These are phyloP conservation scores for Tuber brumale DNA, from an alignment of 495 filamentous ascomycete species.

Conservation along the genomic window DNA sequence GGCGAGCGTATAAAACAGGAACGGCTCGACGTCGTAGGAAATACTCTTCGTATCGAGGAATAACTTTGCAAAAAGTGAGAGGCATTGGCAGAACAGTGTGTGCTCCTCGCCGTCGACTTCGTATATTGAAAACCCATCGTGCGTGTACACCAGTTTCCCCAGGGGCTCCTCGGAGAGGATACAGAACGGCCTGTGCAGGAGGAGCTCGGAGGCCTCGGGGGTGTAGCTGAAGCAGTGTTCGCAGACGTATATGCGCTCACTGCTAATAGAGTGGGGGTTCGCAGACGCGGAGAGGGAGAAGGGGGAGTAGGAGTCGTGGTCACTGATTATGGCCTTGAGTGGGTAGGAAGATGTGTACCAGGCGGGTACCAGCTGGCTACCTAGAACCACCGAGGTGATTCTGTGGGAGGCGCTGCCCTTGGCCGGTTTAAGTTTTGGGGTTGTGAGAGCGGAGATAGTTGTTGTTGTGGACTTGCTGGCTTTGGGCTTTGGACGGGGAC, in stretches of 20 bases:
- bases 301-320: constrained; percentile 24
- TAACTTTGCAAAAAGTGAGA: constrained; percentile 94
- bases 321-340: constrained; percentile 64
- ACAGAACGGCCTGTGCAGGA: constrained; percentile 25
- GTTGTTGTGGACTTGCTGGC: constrained; percentile 13
- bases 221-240: constrained; percentile 91
- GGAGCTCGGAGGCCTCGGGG: constrained; percentile 52
- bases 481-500: constrained; percentile 1
- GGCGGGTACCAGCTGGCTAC: constrained; percentile 63
- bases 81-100: constrained; percentile 85
- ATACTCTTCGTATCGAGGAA: constrained; percentile 98
- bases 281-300: not conserved
- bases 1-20: constrained; percentile 88
- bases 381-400: constrained; percentile 54
- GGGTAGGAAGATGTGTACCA: constrained; percentile 77
- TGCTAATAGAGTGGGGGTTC: constrained; percentile 19
- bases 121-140: constrained; percentile 54
- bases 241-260: constrained; percentile 72
- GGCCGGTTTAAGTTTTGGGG: constrained; percentile 22
- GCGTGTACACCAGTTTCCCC: constrained; percentile 35
- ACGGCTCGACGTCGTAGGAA: constrained; percentile 91
- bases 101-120: constrained; percentile 86
- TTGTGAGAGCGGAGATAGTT: constrained; percentile 14
- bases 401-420: not conserved
- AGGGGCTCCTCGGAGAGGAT: constrained; percentile 28